Evolutionary conservation across 306 rosid species (phyloP).

Genomic region (Prunus mume): DNA sequence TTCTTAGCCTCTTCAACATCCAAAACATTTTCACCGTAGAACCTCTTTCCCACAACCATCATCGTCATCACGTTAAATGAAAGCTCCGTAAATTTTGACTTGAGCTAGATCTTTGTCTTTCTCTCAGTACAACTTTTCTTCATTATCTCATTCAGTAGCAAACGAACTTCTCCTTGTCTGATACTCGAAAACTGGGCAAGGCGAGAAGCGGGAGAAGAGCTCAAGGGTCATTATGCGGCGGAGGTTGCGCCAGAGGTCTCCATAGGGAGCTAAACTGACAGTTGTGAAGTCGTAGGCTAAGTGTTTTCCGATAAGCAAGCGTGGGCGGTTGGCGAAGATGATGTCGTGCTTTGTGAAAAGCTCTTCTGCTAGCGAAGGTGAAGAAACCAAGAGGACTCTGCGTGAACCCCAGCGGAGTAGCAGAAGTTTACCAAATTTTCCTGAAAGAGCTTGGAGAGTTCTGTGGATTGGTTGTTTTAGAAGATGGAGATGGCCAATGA

Average conservation of each 20-base stretch:
- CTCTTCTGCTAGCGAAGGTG: slow-evolving; percentile 22
- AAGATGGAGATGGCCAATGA: slow-evolving; percentile 40
- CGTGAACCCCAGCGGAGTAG: slow-evolving; percentile 28
- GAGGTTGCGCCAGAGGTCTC: slow-evolving; percentile 43
- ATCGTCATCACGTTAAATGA: slow-evolving; percentile 19
- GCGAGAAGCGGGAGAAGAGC: slow-evolving; percentile 20
- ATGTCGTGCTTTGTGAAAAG: slow-evolving; percentile 34
- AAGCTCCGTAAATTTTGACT: slow-evolving; percentile 13
- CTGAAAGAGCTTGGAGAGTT: slow-evolving; percentile 7
- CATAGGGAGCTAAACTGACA: slow-evolving; percentile 21
- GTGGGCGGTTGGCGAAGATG: slow-evolving; percentile 33
- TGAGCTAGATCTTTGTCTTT: background rate
- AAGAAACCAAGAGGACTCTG: slow-evolving; percentile 16
- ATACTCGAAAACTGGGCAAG: background rate
- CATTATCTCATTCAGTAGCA: background rate
- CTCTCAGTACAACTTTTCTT: background rate
- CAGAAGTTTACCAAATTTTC: slow-evolving; percentile 17
- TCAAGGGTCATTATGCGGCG: slow-evolving; percentile 19
- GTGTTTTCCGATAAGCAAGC: slow-evolving; percentile 10
- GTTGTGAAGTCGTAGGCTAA: slow-evolving; percentile 24
- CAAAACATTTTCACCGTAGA: background rate
- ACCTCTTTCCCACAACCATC: slow-evolving; percentile 27
- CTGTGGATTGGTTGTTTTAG: slow-evolving; percentile 32
- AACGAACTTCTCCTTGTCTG: slow-evolving; percentile 9
- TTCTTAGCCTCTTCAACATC: slow-evolving; percentile 6